phyloP scores from a whole-genome alignment of 2,329 filamentous ascomycete genomes.

The Grosmannia huntii region DNA sequence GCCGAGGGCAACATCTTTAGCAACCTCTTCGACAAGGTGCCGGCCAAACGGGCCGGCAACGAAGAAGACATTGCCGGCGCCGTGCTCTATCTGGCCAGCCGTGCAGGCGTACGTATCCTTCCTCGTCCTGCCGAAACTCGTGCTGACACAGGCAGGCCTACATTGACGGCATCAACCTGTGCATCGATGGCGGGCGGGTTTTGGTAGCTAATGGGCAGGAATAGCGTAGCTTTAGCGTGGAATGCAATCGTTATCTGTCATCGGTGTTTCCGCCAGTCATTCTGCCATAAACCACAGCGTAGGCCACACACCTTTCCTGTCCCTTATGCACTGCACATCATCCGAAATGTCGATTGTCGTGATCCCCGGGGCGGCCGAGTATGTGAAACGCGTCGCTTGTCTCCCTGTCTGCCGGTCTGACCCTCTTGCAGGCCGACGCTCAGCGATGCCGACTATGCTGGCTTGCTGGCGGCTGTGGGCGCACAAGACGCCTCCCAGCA shows the following conservation, averaged over 20 bases:
- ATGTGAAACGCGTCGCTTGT: no score
- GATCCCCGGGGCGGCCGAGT: conserved; percentile 3
- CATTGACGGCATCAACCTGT: conserved; percentile 8
- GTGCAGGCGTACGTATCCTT: conserved; percentile 4
- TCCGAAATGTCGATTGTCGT: conserved; percentile 7
- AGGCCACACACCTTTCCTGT: background rate
- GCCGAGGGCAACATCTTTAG: conserved; percentile 38
- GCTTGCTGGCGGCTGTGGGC: conserved; percentile 10
- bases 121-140: background rate
- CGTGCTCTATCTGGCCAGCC: conserved; percentile 34
- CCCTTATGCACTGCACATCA: no score
- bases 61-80: conserved; percentile 46
- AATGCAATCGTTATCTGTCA: background rate
- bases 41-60: conserved; percentile 33
- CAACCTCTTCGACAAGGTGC: conserved; percentile 41
- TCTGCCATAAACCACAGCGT: no score
- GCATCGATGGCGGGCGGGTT: conserved; percentile 10
- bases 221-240: background rate
- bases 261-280: no score
- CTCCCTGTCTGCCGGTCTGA: background rate
- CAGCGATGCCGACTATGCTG: background rate
- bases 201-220: conserved; percentile 11
- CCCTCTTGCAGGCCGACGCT: background rate
- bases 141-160: conserved; percentile 4
- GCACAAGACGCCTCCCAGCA: conserved; percentile 9